Percentiles rank a stretch among this genome's conserved stretches.
Conservation (phyloP, 352 stramenopile species). For the Phytophthora fragariae region DNA sequence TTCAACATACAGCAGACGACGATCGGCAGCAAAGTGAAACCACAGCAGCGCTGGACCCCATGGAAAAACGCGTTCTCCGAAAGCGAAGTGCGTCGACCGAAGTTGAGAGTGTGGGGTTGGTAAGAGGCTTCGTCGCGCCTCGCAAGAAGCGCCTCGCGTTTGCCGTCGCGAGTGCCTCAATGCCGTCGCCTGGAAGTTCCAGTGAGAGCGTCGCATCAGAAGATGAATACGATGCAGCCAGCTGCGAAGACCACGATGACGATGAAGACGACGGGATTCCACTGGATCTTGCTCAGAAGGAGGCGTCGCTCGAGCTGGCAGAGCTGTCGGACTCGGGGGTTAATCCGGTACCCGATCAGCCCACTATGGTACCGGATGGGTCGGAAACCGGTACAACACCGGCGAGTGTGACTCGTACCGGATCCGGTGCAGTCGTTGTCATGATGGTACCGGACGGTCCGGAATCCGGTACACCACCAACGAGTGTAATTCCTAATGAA, state of each 20-base stretch:
- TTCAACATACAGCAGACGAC: too few relatives aligned
- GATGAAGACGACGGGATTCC: not conserved
- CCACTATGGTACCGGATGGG: not conserved
- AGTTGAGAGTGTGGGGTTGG: too few relatives aligned
- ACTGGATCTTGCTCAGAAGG: not conserved
- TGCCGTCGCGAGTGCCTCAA: not conserved
- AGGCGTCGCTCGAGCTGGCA: not conserved
- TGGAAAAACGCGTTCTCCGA: too few relatives aligned
- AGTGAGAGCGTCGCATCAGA: slow-evolving; percentile 2
- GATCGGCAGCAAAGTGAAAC: too few relatives aligned
- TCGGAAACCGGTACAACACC: not conserved
- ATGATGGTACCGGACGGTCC: not conserved
- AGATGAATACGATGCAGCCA: not conserved
- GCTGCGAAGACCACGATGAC: slow-evolving; percentile 1
- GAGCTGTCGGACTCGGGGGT: not conserved
- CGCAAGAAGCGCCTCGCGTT: slow-evolving; percentile 4
- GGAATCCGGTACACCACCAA: not conserved
- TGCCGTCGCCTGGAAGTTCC: not conserved
- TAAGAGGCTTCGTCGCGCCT: not conserved
- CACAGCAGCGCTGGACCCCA: too few relatives aligned
- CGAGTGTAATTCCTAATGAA: not conserved
- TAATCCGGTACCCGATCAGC: not conserved
- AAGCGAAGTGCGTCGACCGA: too few relatives aligned
- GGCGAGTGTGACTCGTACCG: not conserved
- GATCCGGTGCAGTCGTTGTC: not conserved